These are phyloP conservation scores for Oryza longistaminata DNA, from an alignment of 176 grass and related monocot genomes.

Conservation along the genomic window DNA sequence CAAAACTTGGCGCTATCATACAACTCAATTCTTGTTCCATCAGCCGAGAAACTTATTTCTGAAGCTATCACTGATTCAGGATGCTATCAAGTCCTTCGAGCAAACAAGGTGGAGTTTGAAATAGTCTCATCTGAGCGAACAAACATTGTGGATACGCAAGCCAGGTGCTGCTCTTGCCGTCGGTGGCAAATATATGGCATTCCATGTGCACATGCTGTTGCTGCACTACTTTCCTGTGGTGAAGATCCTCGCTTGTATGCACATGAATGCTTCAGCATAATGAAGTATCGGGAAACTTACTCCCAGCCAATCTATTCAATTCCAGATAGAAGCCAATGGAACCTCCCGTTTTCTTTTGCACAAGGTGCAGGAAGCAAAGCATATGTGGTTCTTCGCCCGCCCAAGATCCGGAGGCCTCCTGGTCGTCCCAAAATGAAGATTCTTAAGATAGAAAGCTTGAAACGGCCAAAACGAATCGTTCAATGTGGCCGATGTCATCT, in stretches of 20 bases:
- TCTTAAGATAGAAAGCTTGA: constrained; percentile 89
- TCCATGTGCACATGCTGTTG: constrained; percentile 90
- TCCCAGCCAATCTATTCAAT: constrained; percentile 73
- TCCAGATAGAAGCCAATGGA: constrained; percentile 77
- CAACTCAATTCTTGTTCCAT: constrained; percentile 81
- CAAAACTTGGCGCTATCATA: constrained; percentile 62
- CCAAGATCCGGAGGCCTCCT: constrained; percentile 78
- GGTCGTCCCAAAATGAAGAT: constrained; percentile 99
- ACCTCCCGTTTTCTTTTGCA: constrained; percentile 33
- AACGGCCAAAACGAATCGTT: constrained; percentile 84
- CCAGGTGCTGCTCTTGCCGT: constrained; percentile 74
- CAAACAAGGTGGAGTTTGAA: constrained; percentile 99
- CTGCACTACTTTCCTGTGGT: constrained; percentile 85
- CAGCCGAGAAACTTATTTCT: constrained; percentile 82
- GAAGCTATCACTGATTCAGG: constrained; percentile 79
- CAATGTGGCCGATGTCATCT: constrained; percentile 90
- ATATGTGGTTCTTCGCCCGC: constrained; percentile 64
- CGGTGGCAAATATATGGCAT: constrained; percentile 96
- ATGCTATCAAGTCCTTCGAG: constrained; percentile 96
- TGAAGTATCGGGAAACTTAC: constrained; percentile 80
- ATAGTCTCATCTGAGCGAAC: constrained; percentile 93
- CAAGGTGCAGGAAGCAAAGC: constrained; percentile 50
- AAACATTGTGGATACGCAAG: constrained; percentile 94
- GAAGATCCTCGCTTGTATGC: constrained; percentile 77
- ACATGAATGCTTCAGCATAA: constrained; percentile 80